Evolutionary conservation across 108 stramenopile genomes (phyloP), one percentile per base, ranked within the genome.

Genomic region (Cylindrotheca fusiformis): DNA sequence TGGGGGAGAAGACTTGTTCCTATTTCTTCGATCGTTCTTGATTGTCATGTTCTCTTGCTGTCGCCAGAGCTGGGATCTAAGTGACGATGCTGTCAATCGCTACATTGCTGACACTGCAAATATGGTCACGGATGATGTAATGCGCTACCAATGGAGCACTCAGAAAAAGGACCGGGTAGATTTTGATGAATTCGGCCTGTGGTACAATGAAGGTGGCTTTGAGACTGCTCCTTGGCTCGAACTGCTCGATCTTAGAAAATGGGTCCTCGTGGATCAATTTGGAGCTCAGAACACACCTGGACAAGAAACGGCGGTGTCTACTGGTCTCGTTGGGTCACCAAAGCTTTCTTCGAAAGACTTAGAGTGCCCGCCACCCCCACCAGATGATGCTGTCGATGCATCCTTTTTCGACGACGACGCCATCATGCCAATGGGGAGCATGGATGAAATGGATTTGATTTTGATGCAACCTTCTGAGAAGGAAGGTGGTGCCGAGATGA

Each of bases 121-220:
- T 41, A 75, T 76, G 67, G 79, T 91, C n/a, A 67, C 87, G 20
- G 80, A 91, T 55, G 88, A 88, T 69, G 88, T 95, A 27, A 91
- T 90, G 82, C 55, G 65, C 4, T 84, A 90, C 55, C 83, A 82
- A 66, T 86, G 88, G 86, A 61, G 78, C n/a, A 65, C 69, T 2
- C 76, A 75, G 51, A 76, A 86, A 56, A 67, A 71, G 19, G 82
- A 90, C 25, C 68, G 78, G n/a, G 72, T 95, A n/a, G 71, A 81
- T 36, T 95, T 95, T 71, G 94, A 95, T 48, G 86, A 93, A 54
- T 95, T 95, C 63, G 91, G 94, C 19, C 83, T 82, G 49, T 95
- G 96, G 96, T 99, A 97, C 78, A 99, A 97, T 55, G 85, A 93
- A 67, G 91, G 90, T 20, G 97, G 97, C 21, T 96, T 80, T 55